A percentile compares a stretch with the other conserved stretches of the same genome.
These are phyloP conservation scores for Diddensiella transvaalensis DNA, from an alignment of 805 yeast species.

Conservation along the genomic window DNA sequence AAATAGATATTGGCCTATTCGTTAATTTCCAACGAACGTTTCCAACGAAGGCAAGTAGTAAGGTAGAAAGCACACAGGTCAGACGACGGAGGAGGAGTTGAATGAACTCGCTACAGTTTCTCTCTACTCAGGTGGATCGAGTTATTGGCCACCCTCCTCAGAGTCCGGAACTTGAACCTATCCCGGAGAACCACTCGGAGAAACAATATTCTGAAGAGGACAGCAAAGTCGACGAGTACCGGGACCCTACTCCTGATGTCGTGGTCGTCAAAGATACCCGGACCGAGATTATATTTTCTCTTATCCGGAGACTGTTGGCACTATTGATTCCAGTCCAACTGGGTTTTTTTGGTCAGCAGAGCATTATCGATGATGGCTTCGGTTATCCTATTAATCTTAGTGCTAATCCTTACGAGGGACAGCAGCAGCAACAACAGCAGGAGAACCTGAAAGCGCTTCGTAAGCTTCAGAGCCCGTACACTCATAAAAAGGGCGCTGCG, in stretches of 20 bases:
- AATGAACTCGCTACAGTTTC: slow-evolving; percentile 29
- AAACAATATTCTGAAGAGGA: background rate
- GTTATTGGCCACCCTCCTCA: slow-evolving; percentile 24
- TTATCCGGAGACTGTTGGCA: background rate
- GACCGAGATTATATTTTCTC: background rate
- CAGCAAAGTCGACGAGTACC: background rate
- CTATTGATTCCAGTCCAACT: background rate
- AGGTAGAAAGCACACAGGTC: too few species aligned
- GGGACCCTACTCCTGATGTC: background rate
- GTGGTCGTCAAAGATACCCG: background rate
- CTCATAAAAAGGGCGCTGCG: background rate
- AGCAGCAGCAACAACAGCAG: background rate
- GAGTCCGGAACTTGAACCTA: slow-evolving; percentile 1
- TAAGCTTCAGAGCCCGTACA: slow-evolving; percentile 2
- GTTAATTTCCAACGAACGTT: too few species aligned
- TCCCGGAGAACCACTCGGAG: slow-evolving; percentile 5
- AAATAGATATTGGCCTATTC: too few species aligned
- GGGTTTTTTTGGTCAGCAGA: too few species aligned
- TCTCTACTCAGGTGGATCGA: slow-evolving; percentile 27
- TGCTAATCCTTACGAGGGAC: background rate
- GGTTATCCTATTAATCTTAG: background rate
- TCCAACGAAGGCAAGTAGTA: too few species aligned
- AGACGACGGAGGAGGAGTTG: background rate
- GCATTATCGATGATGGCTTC: background rate
- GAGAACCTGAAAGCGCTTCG: background rate